Percentiles rank a stretch among this genome's conserved stretches.
Evolutionary conservation across 108 stramenopile genomes (phyloP).

Genomic region (Stephanodiscus triporus): DNA sequence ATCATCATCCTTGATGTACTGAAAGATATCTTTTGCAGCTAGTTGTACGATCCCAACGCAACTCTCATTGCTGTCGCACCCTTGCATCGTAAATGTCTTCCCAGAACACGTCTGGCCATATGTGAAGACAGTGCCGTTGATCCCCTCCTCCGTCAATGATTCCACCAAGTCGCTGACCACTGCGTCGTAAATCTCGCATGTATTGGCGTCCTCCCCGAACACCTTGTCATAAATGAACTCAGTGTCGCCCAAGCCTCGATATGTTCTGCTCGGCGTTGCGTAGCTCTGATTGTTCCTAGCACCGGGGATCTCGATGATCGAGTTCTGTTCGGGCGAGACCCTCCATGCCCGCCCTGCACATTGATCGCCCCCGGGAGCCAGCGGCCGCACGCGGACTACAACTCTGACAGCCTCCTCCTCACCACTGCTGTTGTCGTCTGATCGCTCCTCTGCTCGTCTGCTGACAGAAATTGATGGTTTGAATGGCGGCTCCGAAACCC

Average conservation of each 20-base stretch:
- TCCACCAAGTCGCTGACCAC: slow-evolving; percentile 86
- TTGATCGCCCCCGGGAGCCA: slow-evolving; percentile 31
- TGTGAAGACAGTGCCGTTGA: slow-evolving; percentile 96
- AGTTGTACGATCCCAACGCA: slow-evolving; percentile 72
- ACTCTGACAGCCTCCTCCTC: slow-evolving; percentile 37
- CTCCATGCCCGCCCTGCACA: slow-evolving; percentile 62
- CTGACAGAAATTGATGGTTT: not conserved
- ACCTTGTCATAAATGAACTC: slow-evolving; percentile 91
- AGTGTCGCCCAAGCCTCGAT: slow-evolving; percentile 61
- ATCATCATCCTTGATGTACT: slow-evolving; percentile 52
- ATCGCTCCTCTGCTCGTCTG: not conserved
- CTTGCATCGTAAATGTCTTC: slow-evolving; percentile 93
- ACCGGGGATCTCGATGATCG: slow-evolving; percentile 59
- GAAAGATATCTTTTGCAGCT: slow-evolving; percentile 80
- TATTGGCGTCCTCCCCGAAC: slow-evolving; percentile 82
- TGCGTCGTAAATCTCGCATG: slow-evolving; percentile 82
- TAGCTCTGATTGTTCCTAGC: slow-evolving; percentile 43
- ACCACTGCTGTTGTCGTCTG: not conserved
- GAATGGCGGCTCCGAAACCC: not conserved
- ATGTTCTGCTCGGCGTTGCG: slow-evolving; percentile 27
- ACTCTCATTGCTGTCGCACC: slow-evolving; percentile 60
- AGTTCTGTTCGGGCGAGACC: slow-evolving; percentile 58
- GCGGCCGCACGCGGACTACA: slow-evolving; percentile 53
- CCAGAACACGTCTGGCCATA: slow-evolving; percentile 94
- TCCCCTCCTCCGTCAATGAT: slow-evolving; percentile 79